Evolutionary conservation across 345 rosid genomes (phyloP).

Genomic region (Lumnitzera littorea): DNA sequence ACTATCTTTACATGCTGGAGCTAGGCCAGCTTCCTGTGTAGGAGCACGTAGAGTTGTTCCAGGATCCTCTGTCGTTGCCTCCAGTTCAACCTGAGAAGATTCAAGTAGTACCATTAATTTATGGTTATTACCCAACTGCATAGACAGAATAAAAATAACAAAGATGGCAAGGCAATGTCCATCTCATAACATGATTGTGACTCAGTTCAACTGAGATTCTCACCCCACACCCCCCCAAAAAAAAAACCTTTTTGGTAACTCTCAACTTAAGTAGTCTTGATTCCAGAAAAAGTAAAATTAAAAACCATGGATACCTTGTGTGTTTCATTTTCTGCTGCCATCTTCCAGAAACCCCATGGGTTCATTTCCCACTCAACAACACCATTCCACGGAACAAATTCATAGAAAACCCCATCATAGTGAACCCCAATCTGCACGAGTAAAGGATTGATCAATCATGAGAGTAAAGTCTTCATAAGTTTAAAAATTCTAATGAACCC

Average conservation of each 20-base stretch:
- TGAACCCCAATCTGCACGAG: conserved; percentile 83
- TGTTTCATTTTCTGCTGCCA: conserved; percentile 63
- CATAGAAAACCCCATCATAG: conserved; percentile 64
- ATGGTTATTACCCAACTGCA: not conserved
- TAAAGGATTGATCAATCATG: not conserved
- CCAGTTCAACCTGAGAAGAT: conserved; percentile 58
- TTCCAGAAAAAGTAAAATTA: too few relatives aligned
- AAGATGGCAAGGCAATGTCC: too few relatives aligned
- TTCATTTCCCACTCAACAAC: conserved; percentile 66
- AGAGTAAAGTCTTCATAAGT: not conserved
- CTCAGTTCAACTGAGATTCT: too few relatives aligned
- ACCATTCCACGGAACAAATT: conserved; percentile 95
- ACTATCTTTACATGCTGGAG: conserved; percentile 86
- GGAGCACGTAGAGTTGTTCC: conserved; percentile 96
- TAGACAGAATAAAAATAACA: too few relatives aligned
- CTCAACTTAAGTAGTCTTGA: too few relatives aligned
- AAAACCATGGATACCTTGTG: conserved; percentile 31
- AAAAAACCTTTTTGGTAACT: too few relatives aligned
- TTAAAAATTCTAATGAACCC: not conserved
- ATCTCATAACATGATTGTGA: too few relatives aligned
- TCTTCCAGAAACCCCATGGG: conserved; percentile 83
- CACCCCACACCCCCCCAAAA: too few relatives aligned
- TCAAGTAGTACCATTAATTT: not conserved
- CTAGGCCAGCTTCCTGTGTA: conserved; percentile 67
- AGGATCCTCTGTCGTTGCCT: conserved; percentile 58